A percentile compares a stretch with the other conserved stretches of the same genome.
Evolutionary conservation across 116 monocot genomes (phyloP).

Genomic region (Dioscorea cayenensis): DNA sequence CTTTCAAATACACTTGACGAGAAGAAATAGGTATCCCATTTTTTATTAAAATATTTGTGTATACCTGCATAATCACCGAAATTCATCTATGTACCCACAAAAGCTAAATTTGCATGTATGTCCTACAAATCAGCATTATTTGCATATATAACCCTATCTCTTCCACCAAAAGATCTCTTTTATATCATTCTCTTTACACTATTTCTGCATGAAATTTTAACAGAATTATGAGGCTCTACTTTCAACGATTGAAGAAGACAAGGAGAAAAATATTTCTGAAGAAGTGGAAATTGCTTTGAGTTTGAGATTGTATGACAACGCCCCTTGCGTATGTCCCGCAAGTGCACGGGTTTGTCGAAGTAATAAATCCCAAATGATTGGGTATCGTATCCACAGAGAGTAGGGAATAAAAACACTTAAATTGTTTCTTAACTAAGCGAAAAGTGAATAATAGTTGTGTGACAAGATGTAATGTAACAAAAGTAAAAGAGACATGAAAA

Average conservation of each 20-base stretch:
- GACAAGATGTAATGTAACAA: no score
- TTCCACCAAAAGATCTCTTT: not conserved
- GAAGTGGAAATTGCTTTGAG: conserved; percentile 58
- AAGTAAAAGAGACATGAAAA: no score
- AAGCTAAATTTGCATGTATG: no score
- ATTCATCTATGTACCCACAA: no score
- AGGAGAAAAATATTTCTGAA: conserved; percentile 50
- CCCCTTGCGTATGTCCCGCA: no score
- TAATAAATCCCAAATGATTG: no score
- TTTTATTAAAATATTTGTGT: not conserved
- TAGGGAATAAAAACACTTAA: no score
- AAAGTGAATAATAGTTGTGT: no score
- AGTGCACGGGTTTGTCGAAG: no score
- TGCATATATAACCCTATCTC: no score
- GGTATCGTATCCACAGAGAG: no score
- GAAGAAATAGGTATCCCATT: conserved; percentile 52
- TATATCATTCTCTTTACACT: not conserved
- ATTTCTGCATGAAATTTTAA: not conserved
- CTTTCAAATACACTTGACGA: conserved; percentile 76
- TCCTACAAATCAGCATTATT: not conserved
- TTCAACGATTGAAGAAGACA: conserved; percentile 46
- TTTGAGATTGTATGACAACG: conserved; percentile 49
- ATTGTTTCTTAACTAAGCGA: no score
- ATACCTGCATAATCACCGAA: not conserved
- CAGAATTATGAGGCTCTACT: conserved; percentile 85